Evolutionary conservation across 2,329 filamentous ascomycete genomes (phyloP), one percentile per base, ranked within the genome.

Genomic region (Beauveria sp.): DNA sequence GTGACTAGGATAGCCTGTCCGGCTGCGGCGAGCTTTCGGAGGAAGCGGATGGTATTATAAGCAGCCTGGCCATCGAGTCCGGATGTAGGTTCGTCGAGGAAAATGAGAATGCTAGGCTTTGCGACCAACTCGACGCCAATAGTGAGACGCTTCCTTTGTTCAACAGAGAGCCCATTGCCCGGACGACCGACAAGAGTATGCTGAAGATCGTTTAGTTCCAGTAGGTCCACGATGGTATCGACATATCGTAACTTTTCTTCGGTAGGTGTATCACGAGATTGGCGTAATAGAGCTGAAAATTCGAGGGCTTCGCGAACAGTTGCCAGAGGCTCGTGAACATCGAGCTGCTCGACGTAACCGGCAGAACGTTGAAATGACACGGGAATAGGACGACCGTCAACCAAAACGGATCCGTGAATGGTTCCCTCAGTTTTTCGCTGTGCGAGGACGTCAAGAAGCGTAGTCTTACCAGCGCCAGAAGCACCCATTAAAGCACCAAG

Each of bases 1-100:
- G 92, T 96, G 75, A 91, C 96, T 3, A 96, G 81, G 66, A 96
- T 91, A 10, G 91, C 91, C 70, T 96, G 92, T 2, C 91, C 92
- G 3, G 89, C 88, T n/a, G 82, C 79, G 55, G 88, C 86, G 6
- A 91, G 81, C 75, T 91, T 91, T 67, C 84, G 85, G n/a, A 92
- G 77, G 78, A 91, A 90, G 40, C 87, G 85, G 28, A 90, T 85
- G 65, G 91, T 91, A 72, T 90, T 90, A 77, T 87, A 91, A 20
- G 89, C 87, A 61, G 82, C 85, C 70, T 90, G 73, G 61, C 71
- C 70, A 64, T 76, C 73, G 5, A 89, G 80, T 61, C 86, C 86
- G 12, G 81, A 85, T 0, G 86, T 89, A 0, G 86, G 86, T 69
- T 89, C 86, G 65, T 89, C 86, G 6, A 58, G 30, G 26, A 58